A percentile compares a stretch with the other conserved stretches of the same genome.
Conservation (phyloP, 805 yeast species). For the Pichia kluyveri region DNA sequence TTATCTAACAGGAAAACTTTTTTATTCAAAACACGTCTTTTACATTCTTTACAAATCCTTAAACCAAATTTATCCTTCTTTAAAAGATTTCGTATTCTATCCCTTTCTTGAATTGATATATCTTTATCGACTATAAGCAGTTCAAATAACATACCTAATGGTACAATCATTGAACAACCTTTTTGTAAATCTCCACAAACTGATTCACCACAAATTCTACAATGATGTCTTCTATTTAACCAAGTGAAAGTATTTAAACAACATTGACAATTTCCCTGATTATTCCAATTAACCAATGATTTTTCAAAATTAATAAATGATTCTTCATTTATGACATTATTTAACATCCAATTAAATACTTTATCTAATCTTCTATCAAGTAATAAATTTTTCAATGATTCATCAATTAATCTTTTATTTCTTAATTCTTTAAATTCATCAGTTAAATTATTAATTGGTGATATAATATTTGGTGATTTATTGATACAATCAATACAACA, state of each 20-base stretch:
- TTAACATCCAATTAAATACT: constrained; percentile 46
- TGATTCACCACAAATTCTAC: constrained; percentile 77
- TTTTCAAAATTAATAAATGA: constrained; percentile 32
- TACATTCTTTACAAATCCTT: constrained; percentile 66
- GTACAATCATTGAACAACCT: constrained; percentile 70
- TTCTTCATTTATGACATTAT: constrained; percentile 6
- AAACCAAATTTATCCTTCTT: constrained; percentile 25
- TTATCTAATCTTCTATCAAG: constrained; percentile 35
- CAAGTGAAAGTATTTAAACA: constrained; percentile 53
- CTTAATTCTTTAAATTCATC: constrained; percentile 28
- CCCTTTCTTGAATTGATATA: constrained; percentile 7
- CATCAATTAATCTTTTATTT: constrained; percentile 32
- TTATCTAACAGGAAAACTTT: constrained; percentile 39
- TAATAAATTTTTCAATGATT: constrained; percentile 27
- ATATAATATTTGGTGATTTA: constrained; percentile 29
- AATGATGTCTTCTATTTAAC: constrained; percentile 70
- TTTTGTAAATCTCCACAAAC: constrained; percentile 61
- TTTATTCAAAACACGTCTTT: constrained; percentile 47
- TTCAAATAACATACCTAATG: constrained; percentile 34
- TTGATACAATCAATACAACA: constrained; percentile 59
- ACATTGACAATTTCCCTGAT: constrained; percentile 44
- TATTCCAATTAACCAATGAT: constrained; percentile 59
- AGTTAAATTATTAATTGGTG: constrained; percentile 5
- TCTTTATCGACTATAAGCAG: constrained; percentile 20
- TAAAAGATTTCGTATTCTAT: not conserved